Base-by-base conservation (phyloP, 176 grass and related monocot genomes). In the Dendrocalamus sinicus region DNA sequence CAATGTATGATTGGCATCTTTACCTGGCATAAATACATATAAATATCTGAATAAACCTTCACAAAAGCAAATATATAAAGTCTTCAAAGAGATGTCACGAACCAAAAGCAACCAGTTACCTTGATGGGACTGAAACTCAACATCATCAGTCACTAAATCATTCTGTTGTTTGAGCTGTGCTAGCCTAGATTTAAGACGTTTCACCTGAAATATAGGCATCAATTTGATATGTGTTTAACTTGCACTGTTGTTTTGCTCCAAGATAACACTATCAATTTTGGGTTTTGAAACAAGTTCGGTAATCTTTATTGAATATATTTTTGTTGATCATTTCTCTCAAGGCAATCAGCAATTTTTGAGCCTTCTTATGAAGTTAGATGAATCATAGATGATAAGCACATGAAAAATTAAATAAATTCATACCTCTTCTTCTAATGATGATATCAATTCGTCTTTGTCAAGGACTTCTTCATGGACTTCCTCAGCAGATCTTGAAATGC, bases 401-500 rank as follows among this genome's bases (percentile, higher is more conserved):
- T 46, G 47, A 78, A 55, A 66, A 67, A 72, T 41, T 79, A 50
- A 43, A 69, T 58, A 45, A 84, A 84, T 64, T 26, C 81, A 66
- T 79, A 98, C 96, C 96, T 98, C 93, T 87, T 94, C 91, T 86
- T 95, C 86, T 70, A 98, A 79, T 73, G 77, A 90, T 73, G 82
- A 88, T 39, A 92, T 94, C 60, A 81, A 61, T 58, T 86, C 81
- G 5, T 95, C 93, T 85, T 94, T 94, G 81, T 88, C 83, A 88
- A 75, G 35, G 80, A 73, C 77, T 17, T 89, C 87, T 85, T 67
- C 71, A 79, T 63, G 28, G 37, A 48, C 80, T 79, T 66, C 70
- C 44, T 83, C 80, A 68, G 67, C 67, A 83, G 75, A 87, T 54
- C 60, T 84, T 70, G 80, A 84, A 75, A 61, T 52, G 72, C 30